Evolutionary conservation across 257 asterid genomes (phyloP).

Genomic region (Solanum arcanum): DNA sequence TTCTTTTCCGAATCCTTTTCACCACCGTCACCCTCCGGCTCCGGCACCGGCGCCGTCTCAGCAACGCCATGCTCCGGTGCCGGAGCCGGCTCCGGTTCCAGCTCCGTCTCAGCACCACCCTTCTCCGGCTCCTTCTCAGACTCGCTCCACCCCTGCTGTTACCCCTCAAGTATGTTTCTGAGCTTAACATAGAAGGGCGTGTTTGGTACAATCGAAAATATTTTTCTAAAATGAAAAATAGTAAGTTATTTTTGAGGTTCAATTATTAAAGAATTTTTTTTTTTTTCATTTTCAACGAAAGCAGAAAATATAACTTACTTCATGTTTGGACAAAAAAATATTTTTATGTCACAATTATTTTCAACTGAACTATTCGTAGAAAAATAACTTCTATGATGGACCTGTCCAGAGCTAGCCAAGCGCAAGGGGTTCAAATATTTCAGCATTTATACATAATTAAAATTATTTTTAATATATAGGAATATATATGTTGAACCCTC

Average conservation of each 20-base stretch:
- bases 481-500: background rate
- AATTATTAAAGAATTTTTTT: background rate
- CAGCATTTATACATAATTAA: background rate
- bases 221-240: background rate
- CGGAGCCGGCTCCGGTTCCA: background rate
- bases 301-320: background rate
- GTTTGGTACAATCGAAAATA: background rate
- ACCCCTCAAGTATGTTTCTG: conserved; percentile 53
- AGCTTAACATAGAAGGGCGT: background rate
- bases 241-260: background rate
- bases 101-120: conserved; percentile 20
- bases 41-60: background rate
- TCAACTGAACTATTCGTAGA: background rate
- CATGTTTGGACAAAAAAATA: background rate
- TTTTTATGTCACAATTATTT: background rate
- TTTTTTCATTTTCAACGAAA: background rate
- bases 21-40: conserved; percentile 5
- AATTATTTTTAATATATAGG: too few species aligned
- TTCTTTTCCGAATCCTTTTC: conserved; percentile 15
- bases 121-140: conserved; percentile 21
- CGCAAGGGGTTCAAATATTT: background rate
- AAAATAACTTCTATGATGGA: background rate
- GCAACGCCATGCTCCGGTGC: conserved; percentile 1
- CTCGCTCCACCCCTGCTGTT: conserved; percentile 40
- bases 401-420: background rate